Conservation (phyloP, 345 rosid genomes). For the Bretschneidera sinensis region DNA sequence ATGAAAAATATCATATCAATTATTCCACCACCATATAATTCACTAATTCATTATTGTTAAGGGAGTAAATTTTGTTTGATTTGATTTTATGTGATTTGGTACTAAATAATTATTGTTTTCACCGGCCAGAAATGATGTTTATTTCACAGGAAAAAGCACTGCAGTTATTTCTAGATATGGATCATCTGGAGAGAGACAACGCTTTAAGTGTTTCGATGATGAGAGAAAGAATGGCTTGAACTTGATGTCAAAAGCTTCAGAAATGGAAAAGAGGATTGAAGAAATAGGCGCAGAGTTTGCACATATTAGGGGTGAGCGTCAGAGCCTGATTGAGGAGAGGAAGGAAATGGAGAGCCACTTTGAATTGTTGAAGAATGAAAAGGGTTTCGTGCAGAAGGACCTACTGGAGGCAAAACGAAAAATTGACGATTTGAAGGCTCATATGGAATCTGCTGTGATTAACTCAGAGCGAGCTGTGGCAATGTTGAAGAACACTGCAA, state of each 20-base stretch:
- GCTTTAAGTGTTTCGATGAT: slow-evolving; percentile 33
- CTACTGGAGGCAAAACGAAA: slow-evolving; percentile 35
- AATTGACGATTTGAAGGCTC: slow-evolving; percentile 30
- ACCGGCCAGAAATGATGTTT: slow-evolving; percentile 52
- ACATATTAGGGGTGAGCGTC: slow-evolving; percentile 25
- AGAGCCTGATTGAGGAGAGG: slow-evolving; percentile 29
- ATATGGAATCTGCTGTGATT: slow-evolving; percentile 29
- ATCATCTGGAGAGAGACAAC: slow-evolving; percentile 58
- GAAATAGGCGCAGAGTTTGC: slow-evolving; percentile 29
- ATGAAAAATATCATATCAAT: too few relatives aligned
- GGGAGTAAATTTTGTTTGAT: background rate
- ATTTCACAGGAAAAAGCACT: slow-evolving; percentile 56
- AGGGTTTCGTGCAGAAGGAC: slow-evolving; percentile 30
- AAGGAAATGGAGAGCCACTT: slow-evolving; percentile 25
- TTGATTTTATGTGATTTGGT: background rate
- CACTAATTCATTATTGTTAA: background rate
- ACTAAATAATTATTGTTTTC: slow-evolving; percentile 14
- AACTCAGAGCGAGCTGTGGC: slow-evolving; percentile 36
- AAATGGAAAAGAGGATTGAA: slow-evolving; percentile 38
- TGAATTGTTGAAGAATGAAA: slow-evolving; percentile 34
- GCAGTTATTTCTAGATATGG: slow-evolving; percentile 53
- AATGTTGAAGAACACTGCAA: slow-evolving; percentile 48
- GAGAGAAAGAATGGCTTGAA: slow-evolving; percentile 35
- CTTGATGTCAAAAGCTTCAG: slow-evolving; percentile 29
- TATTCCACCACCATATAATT: background rate